Conservation (phyloP, 176 grass and related monocot species). For the Carex scoparia region DNA sequence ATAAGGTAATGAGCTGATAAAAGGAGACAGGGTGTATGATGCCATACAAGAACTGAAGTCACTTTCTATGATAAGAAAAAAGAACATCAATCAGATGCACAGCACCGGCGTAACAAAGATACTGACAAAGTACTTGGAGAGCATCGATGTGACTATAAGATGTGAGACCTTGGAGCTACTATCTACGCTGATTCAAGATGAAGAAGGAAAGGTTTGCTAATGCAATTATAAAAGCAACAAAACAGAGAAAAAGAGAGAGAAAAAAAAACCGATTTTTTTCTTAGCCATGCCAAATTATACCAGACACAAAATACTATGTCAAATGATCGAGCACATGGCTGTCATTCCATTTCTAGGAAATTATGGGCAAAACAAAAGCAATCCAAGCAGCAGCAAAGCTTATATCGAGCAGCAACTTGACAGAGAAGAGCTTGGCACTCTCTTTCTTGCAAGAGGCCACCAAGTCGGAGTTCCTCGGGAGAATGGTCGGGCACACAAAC, state of each 20-base stretch:
- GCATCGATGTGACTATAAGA: slow-evolving; percentile 44
- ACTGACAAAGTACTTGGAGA: slow-evolving; percentile 49
- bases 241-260: neutral
- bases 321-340: neutral
- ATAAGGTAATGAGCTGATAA: slow-evolving; percentile 29
- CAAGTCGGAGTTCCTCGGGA: slow-evolving; percentile 47
- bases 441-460: slow-evolving; percentile 80
- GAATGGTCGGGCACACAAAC: slow-evolving; percentile 49
- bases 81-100: slow-evolving; percentile 75
- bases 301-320: neutral
- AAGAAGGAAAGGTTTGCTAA: slow-evolving; percentile 65
- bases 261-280: neutral
- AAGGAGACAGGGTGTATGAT: slow-evolving; percentile 58
- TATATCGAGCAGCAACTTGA: slow-evolving; percentile 45
- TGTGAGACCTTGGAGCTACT: slow-evolving; percentile 61
- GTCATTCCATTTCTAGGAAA: slow-evolving; percentile 48
- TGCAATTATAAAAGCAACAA: neutral
- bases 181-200: slow-evolving; percentile 53
- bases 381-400: slow-evolving; percentile 51
- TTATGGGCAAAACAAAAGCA: slow-evolving; percentile 69
- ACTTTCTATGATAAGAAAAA: slow-evolving; percentile 37
- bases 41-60: slow-evolving; percentile 66
- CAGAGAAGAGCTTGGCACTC: slow-evolving; percentile 47
- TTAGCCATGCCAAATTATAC: slow-evolving; percentile 6
- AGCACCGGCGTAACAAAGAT: slow-evolving; percentile 76